Evolutionary conservation across 129 eudicot genomes (phyloP).

Genomic region (Dittrichia graveolens): DNA sequence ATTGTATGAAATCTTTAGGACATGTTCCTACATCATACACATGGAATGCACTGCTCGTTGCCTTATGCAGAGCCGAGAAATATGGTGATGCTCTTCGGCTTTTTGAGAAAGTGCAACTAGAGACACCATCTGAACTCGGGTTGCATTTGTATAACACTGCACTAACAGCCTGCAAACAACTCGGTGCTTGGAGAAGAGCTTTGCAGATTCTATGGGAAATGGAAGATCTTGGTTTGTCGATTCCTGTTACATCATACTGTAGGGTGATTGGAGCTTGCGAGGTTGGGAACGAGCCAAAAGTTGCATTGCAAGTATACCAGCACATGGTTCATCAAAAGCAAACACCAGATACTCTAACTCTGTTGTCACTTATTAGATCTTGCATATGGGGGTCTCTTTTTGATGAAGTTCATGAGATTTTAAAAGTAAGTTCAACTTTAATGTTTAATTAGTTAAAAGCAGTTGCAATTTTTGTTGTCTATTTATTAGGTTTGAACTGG

Average conservation of each 20-base stretch:
- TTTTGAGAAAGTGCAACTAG: slow-evolving; percentile 58
- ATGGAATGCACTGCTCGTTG: slow-evolving; percentile 84
- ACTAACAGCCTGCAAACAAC: slow-evolving; percentile 68
- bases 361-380: slow-evolving; percentile 63
- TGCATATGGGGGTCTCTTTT: slow-evolving; percentile 93
- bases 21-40: slow-evolving; percentile 76
- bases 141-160: slow-evolving; percentile 63
- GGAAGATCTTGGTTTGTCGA: slow-evolving; percentile 53
- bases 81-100: slow-evolving; percentile 69
- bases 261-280: slow-evolving; percentile 93
- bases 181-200: slow-evolving; percentile 77
- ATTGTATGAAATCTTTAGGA: slow-evolving; percentile 60
- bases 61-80: slow-evolving; percentile 66
- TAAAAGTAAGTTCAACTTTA: slow-evolving; percentile 49
- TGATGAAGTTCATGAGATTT: slow-evolving; percentile 66
- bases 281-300: slow-evolving; percentile 68
- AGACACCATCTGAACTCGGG: slow-evolving; percentile 33
- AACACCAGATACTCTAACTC: slow-evolving; percentile 74
- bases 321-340: slow-evolving; percentile 73
- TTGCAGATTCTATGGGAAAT: slow-evolving; percentile 80
- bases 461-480: neutral
- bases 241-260: slow-evolving; percentile 72
- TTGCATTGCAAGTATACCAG: slow-evolving; percentile 74
- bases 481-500: neutral
- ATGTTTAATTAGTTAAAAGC: slow-evolving; percentile 11